These are phyloP conservation scores for Prosopis cineraria DNA, from an alignment of 306 rosid species.

Conservation along the genomic window DNA sequence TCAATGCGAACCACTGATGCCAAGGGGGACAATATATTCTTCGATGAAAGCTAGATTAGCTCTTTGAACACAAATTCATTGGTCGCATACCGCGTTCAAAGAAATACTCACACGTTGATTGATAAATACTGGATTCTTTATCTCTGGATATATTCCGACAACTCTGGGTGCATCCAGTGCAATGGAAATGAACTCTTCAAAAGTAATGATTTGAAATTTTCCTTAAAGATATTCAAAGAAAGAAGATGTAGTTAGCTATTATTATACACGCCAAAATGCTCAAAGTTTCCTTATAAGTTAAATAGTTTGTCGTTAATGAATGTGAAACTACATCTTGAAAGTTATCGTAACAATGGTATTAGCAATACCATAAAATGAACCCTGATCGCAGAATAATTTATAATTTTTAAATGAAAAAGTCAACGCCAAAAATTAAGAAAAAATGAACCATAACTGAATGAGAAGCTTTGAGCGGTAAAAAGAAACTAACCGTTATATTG, in stretches of 20 bases:
- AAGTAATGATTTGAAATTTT: slow-evolving; percentile 72
- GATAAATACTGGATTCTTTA: slow-evolving; percentile 80
- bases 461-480: background rate
- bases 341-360: background rate
- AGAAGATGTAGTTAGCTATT: slow-evolving; percentile 25
- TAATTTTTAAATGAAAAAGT: background rate
- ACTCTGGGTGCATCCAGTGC: slow-evolving; percentile 85
- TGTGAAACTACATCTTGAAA: background rate
- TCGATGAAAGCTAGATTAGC: background rate
- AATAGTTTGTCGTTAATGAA: background rate
- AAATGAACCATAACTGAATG: background rate
- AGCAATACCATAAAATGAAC: background rate
- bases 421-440: background rate
- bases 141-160: slow-evolving; percentile 97
- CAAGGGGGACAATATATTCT: slow-evolving; percentile 8
- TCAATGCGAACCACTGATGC: slow-evolving; percentile 6
- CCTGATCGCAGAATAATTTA: background rate
- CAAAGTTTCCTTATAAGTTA: background rate
- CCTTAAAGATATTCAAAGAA: slow-evolving; percentile 56
- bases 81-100: slow-evolving; percentile 18
- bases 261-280: background rate
- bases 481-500: slow-evolving; percentile 73
- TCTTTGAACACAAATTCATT: slow-evolving; percentile 16
- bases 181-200: slow-evolving; percentile 83
- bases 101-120: slow-evolving; percentile 80